Base-by-base conservation (phyloP, 306 rosid species). In the Calophaca sinica region DNA sequence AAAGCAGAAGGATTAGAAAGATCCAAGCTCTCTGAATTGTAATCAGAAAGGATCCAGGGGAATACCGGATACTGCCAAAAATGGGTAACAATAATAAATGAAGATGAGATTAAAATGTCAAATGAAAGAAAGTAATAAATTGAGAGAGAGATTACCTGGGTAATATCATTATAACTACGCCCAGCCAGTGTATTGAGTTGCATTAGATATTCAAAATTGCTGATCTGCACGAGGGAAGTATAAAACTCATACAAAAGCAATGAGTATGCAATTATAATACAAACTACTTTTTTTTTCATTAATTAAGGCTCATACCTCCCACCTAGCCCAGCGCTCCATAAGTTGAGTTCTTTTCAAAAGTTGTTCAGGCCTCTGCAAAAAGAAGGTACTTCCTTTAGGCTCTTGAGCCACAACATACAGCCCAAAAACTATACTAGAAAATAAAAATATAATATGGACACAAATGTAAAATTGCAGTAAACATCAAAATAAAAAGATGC, bases 131-230 rank as follows among this genome's bases (percentile, higher is more conserved):
- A 75, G 60, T 39, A 48, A 9, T 42, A 51, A 75, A 62, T 9
- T 53, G 36, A 15, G 60, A 7, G 45, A 69, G 79, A 58, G 63
- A 65, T 70, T 77, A 94, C 98, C 97, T 94, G 99, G 26, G 99
- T 94, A 55, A 94, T 92, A 80, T 94, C 97, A 85, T 94, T 94
- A 80, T 92, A 94, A 86, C 96, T 92, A 48, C 99, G 97, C 72
- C 99, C 99, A 74, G 99, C 96, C 77, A 94, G 83, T 68, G 99
- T 94, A 87, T 94, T 94, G 48, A 94, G 96, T 86, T 94, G 99
- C 99, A 94, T 94, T 75, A 94, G 84, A 80, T 94, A 94, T 77
- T 94, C 99, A 66, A 94, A 94, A 86, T 94, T 94, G 89, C 99
- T 94, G 87, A 94, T 94, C 99, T 94, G 93, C 81, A 80, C 51